Base-by-base conservation (phyloP, 2,329 filamentous ascomycete species). In the Huntiella savannae region DNA sequence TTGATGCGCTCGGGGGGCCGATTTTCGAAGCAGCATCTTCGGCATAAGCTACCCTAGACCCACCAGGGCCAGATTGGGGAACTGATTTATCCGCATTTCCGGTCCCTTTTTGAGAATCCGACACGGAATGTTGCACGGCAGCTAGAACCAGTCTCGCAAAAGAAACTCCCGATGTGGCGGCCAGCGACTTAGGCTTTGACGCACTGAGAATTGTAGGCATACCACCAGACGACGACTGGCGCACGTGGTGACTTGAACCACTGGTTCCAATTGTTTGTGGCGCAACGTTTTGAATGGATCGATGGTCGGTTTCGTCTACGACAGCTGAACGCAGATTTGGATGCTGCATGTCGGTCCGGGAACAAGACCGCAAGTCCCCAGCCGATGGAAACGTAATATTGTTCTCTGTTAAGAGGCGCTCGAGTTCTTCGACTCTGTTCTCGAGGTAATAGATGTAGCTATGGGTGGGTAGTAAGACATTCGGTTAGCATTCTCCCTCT, bases 361-460 rank as follows among this genome's bases (percentile, higher is more conserved):
- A 71, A 56, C 69, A 73, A 52, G 70, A 63, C 53, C 83, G 77
- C 55, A 94, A 79, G 50, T 77, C 67, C 40, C 75, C 67, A 49
- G 83, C 76, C 0, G 81, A 72, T 12, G 82, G 79, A 55, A 82
- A 91, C 11, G 76, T 53, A 49, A 95, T 74, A 39, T 72, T 70
- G 56, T 86, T 76, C 32, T 75, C 68, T 38, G 68, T 66, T 43
- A 96, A 71, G 34, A 91, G 64, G 33, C 71, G 70, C 61, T 96
- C 88, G 28, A 96, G 75, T 62, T 91, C 83, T 51, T 78, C 73
- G 46, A 95, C 75, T 49, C 88, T 73, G 22, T 81, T 83, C 61
- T 96, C 88, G 50, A 96, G 77, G 59, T 94, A 96, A 63, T 82
- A 94, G 42, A 96, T 85, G 66, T 96, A 96, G 61, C 81, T 84